Conservation (phyloP, 2,329 filamentous ascomycete genomes). For the Chaetomium strumarium region DNA sequence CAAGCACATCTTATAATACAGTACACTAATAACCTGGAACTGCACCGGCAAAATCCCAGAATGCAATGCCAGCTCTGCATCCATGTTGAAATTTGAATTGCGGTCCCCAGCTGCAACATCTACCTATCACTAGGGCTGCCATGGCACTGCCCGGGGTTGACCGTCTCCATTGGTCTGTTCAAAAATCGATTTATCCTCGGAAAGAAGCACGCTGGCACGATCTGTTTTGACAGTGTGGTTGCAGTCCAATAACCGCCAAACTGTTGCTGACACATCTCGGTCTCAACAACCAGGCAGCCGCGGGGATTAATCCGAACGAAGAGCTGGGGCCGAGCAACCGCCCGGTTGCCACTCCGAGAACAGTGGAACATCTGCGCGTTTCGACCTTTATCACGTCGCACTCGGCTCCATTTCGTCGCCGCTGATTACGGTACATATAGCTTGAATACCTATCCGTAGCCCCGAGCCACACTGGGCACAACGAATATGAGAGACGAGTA, state of each 20-base stretch:
- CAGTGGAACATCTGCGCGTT: constrained; percentile 8
- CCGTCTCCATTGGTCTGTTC: background rate
- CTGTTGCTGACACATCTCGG: constrained; percentile 1
- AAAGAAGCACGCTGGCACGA: background rate
- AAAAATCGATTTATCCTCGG: background rate
- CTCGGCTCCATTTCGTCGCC: constrained; percentile 15
- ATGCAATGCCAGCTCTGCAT: too few species aligned
- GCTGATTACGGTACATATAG: background rate
- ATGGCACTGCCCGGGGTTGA: background rate
- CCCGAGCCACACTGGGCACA: background rate
- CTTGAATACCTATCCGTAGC: background rate
- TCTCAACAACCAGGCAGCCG: constrained; percentile 8
- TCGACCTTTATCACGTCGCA: constrained; percentile 12
- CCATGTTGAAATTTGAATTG: too few species aligned
- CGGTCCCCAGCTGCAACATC: background rate
- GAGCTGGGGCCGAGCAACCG: background rate
- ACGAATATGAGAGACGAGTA: too few species aligned
- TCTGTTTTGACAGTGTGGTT: constrained; percentile 2
- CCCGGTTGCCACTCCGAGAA: background rate
- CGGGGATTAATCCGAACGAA: background rate
- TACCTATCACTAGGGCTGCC: background rate
- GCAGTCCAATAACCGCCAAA: constrained; percentile 5
- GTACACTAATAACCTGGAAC: too few species aligned
- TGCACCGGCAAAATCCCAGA: background rate
- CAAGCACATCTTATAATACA: background rate